Conservation (phyloP, 768 basidiomycete genomes). For the Trametes sanguinea region DNA sequence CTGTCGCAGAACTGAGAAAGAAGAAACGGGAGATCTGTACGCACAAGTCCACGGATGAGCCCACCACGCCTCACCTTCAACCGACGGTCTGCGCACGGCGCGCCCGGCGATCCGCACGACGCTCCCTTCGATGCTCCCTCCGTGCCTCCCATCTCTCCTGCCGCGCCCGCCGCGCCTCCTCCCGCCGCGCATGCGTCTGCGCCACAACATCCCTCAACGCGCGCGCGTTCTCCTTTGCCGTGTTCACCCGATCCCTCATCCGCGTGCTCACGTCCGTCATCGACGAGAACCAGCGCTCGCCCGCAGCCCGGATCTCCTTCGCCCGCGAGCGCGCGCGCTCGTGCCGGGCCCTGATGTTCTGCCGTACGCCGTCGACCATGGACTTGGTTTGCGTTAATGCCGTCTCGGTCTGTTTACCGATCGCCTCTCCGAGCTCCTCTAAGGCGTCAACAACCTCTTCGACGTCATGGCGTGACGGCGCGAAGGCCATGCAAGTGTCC, state of each 20-base stretch:
- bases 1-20: neutral
- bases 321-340: conserved; percentile 32
- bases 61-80: neutral
- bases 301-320: conserved; percentile 31
- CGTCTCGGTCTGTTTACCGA: conserved; percentile 26
- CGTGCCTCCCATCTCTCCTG: conserved; percentile 6
- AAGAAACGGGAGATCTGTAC: neutral
- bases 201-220: conserved; percentile 25
- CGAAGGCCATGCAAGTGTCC: conserved; percentile 21
- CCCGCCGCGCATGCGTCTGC: conserved; percentile 6
- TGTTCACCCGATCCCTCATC: conserved; percentile 27
- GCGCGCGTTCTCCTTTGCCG: conserved; percentile 33
- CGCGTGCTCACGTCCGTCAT: conserved; percentile 23
- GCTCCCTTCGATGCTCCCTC: conserved; percentile 12
- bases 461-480: conserved; percentile 21
- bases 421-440: conserved; percentile 29
- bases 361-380: conserved; percentile 23
- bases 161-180: conserved; percentile 11
- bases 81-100: conserved; percentile 10
- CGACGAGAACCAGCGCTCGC: conserved; percentile 30
- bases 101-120: conserved; percentile 7
- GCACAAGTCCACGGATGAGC: neutral
- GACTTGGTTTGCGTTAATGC: conserved; percentile 22
- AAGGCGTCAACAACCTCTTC: conserved; percentile 33
- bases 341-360: conserved; percentile 30